Evolutionary conservation across 2,329 filamentous ascomycete genomes (phyloP), one percentile per base, ranked within the genome.

Genomic region (Bipolaris cookei): DNA sequence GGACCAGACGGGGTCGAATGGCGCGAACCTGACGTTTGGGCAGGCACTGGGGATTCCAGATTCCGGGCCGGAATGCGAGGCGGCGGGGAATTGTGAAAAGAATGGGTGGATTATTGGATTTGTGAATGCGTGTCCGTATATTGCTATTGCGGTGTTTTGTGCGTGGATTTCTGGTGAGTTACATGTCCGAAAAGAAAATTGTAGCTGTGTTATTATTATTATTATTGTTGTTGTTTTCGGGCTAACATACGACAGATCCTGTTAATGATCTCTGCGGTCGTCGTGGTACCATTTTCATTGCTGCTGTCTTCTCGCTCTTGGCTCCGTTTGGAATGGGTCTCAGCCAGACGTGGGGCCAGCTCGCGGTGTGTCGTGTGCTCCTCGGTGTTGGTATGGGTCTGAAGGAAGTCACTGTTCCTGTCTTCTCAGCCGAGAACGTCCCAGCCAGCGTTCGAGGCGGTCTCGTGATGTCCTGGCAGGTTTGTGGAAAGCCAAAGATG

Each of bases 21-120:
- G 74, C 35, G 86, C 86, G 35, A 88, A 86, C 60, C 77, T 88
- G 60, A 82, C 83, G 51, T 88, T 88, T 62, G 85, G 85, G 0
- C 57, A 72, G 0, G 62, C 66, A 0, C 67, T 73, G 32, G 67
- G 69, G 28, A 73, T 75, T 20, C 66, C 70, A 3, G 70, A 74
- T 39, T 53, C 60, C 23, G 69, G 68, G 0, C 30, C 51, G 1
- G 56, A 47, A 38, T 73, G 70, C 43, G 58, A 59, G 34, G 64
- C 62, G 1, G 68, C 57, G 5, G 64, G 67, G 5, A 71, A 56
- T 14, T 75, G 70, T 37, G 58, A 66, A 44, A 72, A 68, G 58
- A 77, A 74, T 44, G 59, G 60, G 23, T 74, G 72, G 72, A 70
- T 72, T 34, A 66, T 74, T 37, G 71, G 71, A n/a, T 71, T 72